Evolutionary conservation across 2,329 filamentous ascomycete species (phyloP).

Genomic region (Penicillium sp.): DNA sequence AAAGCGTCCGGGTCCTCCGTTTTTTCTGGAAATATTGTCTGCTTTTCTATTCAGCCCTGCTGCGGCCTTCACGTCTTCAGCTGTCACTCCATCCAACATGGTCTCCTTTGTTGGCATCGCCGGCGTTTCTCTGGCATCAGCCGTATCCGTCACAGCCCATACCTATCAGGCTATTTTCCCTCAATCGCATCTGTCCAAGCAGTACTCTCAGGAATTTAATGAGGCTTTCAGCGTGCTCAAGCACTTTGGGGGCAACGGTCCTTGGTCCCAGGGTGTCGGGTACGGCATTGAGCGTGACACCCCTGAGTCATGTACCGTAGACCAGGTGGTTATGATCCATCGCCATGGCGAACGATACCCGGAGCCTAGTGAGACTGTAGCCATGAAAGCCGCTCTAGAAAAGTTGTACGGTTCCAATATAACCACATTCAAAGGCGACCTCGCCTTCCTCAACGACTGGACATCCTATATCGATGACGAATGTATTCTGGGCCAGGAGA

Average conservation of each 20-base stretch:
- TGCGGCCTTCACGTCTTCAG: too few species aligned
- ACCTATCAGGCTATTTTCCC: background rate
- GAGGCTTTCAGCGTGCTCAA: conserved; percentile 21
- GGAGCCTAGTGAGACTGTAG: conserved; percentile 1
- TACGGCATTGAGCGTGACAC: conserved; percentile 20
- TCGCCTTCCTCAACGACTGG: conserved; percentile 21
- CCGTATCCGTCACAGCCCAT: background rate
- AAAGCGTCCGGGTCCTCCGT: too few species aligned
- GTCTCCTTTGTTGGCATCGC: background rate
- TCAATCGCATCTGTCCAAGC: conserved; percentile 1
- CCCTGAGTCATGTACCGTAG: conserved; percentile 19
- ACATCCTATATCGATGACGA: conserved; percentile 19
- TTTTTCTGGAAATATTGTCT: too few species aligned
- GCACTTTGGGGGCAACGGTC: conserved; percentile 19
- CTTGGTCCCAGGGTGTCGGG: conserved; percentile 17
- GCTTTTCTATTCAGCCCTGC: too few species aligned
- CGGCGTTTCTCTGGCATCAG: background rate
- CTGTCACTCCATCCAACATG: background rate
- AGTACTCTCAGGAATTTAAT: conserved; percentile 12
- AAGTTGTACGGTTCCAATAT: conserved; percentile 17
- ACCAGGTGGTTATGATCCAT: conserved; percentile 23
- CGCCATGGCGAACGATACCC: conserved; percentile 25
- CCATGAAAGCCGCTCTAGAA: conserved; percentile 15
- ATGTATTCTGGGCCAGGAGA: conserved; percentile 19
- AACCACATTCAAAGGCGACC: conserved; percentile 16